Evolutionary conservation across 192 early-diverging fungal species (phyloP).

Genomic region (Pilaira anomala): DNA sequence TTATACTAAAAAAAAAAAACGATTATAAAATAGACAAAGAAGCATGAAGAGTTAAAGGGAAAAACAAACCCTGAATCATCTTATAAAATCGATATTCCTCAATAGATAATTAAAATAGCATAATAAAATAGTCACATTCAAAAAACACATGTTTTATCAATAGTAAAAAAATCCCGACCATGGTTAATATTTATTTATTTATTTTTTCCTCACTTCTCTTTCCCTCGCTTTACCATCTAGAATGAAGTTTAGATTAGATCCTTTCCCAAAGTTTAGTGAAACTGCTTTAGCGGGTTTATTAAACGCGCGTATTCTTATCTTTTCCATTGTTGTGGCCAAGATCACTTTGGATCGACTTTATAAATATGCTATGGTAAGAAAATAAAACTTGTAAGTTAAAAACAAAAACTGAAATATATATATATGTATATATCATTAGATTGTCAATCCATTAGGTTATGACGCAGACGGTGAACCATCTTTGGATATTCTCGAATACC

Average conservation of each 20-base stretch:
- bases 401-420: not conserved
- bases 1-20: too few species aligned
- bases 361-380: constrained; percentile 18
- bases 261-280: constrained; percentile 13
- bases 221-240: not conserved
- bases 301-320: constrained; percentile 18
- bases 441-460: constrained; percentile 24
- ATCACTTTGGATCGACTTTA: constrained; percentile 16
- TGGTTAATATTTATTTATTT: too few species aligned
- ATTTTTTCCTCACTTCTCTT: too few species aligned
- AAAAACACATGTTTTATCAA: too few species aligned
- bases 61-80: too few species aligned
- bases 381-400: not conserved
- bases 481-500: constrained; percentile 34
- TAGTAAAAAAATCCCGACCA: too few species aligned
- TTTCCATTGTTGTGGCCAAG: constrained; percentile 16
- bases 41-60: too few species aligned
- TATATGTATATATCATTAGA: constrained; percentile 1
- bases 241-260: constrained; percentile 13
- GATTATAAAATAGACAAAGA: too few species aligned
- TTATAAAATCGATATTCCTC: too few species aligned
- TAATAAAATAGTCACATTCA: too few species aligned
- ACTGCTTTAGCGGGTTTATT: not conserved
- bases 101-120: too few species aligned
- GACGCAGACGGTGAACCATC: constrained; percentile 21